Evolutionary conservation across 169 alveolate genomes (phyloP).

Genomic region (Plasmodium berghei): DNA sequence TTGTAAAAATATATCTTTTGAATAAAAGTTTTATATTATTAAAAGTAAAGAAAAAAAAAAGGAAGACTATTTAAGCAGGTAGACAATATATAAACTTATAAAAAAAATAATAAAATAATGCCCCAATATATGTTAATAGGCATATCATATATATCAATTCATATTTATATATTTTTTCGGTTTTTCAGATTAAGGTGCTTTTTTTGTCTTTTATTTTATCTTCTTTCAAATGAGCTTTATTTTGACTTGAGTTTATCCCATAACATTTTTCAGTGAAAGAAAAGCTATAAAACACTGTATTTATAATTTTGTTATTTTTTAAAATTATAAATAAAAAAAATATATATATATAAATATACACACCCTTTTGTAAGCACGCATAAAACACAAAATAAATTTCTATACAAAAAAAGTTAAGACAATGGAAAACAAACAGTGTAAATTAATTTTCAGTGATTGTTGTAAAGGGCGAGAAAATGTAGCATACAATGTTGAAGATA

Average conservation of each 20-base stretch:
- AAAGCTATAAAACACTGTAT: too few relatives aligned
- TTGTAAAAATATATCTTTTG: background rate
- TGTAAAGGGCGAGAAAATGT: constrained; percentile 20
- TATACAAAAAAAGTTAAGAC: background rate
- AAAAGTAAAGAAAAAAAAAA: background rate
- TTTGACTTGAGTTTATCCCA: too few relatives aligned
- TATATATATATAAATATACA: too few relatives aligned
- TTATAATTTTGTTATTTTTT: too few relatives aligned
- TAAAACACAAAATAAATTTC: background rate
- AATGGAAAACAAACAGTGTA: constrained; percentile 53
- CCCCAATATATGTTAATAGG: background rate
- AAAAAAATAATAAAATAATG: background rate
- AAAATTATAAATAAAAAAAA: too few relatives aligned
- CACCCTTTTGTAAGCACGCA: background rate
- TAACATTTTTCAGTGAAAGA: too few relatives aligned
- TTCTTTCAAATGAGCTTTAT: too few relatives aligned
- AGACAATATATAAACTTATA: background rate
- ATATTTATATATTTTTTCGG: background rate
- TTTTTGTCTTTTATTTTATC: too few relatives aligned
- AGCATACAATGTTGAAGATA: background rate
- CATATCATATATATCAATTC: background rate
- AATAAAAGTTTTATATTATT: background rate
- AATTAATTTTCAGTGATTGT: constrained; percentile 37
- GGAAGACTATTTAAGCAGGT: background rate
- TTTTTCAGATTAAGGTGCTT: background rate